Percentiles rank a stretch among this genome's conserved stretches.
Conservation (phyloP, 2,329 filamentous ascomycete genomes). For the Aureobasidium vineae region DNA sequence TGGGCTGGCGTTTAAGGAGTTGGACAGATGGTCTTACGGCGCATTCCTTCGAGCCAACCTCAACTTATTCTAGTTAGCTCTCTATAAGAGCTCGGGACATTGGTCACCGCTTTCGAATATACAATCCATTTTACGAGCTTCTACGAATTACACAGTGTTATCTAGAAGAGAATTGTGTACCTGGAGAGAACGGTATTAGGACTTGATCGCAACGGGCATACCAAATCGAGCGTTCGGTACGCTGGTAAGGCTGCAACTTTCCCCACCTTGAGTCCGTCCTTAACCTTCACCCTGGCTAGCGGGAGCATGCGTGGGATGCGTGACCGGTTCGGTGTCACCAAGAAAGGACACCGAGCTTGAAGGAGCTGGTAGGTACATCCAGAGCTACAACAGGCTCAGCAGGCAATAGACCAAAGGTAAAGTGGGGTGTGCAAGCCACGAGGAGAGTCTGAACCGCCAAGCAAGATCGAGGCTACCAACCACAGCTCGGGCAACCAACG, state of each 20-base stretch:
- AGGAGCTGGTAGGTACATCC: not conserved
- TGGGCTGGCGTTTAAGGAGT: not conserved
- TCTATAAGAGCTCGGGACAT: not conserved
- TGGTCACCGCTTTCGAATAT: not conserved
- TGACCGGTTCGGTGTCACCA: slow-evolving; percentile 22
- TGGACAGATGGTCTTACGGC: not conserved
- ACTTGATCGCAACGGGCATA: not conserved
- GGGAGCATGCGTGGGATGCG: slow-evolving; percentile 17
- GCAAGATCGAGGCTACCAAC: slow-evolving; percentile 11
- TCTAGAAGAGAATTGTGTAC: no score
- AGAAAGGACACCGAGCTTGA: not conserved
- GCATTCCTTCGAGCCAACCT: not conserved
- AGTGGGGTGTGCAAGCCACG: slow-evolving; percentile 20
- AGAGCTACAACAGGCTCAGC: slow-evolving; percentile 12
- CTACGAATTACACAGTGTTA: no score
- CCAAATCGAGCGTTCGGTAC: not conserved
- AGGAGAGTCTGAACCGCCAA: slow-evolving; percentile 10
- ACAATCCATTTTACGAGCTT: not conserved
- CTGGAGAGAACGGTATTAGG: no score
- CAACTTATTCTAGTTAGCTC: not conserved
- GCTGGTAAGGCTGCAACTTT: slow-evolving; percentile 8
- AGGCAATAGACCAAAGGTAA: not conserved
- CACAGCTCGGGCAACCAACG: slow-evolving; percentile 18
- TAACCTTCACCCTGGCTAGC: not conserved
- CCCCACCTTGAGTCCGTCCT: not conserved